Percentiles rank a stretch among this genome's conserved stretches.
Evolutionary conservation across 306 rosid species (phyloP).

Genomic region (Gastrolobium villosum): DNA sequence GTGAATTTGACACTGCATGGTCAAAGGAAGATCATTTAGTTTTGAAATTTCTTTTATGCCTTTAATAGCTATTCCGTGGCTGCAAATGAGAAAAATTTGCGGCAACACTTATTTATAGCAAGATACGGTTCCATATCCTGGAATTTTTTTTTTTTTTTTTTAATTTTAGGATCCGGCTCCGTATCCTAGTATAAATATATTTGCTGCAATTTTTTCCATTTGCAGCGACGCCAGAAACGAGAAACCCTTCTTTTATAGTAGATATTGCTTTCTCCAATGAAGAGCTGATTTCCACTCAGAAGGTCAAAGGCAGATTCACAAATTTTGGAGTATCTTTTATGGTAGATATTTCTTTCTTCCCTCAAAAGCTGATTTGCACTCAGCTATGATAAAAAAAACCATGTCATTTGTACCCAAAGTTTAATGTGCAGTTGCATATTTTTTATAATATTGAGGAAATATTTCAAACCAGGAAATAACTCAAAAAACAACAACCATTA

Average conservation of each 20-base stretch:
- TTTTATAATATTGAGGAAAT: background rate
- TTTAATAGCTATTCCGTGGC: too few relatives aligned
- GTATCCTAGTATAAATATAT: too few relatives aligned
- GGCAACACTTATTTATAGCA: too few relatives aligned
- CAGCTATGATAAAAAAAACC: background rate
- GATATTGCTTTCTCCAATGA: slow-evolving; percentile 20
- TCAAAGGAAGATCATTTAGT: slow-evolving; percentile 29
- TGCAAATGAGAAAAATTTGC: too few relatives aligned
- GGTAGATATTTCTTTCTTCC: background rate
- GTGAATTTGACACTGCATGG: slow-evolving; percentile 19
- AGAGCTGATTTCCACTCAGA: slow-evolving; percentile 4
- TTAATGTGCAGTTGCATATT: background rate
- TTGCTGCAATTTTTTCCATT: too few relatives aligned
- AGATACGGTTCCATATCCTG: too few relatives aligned
- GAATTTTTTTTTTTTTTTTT: too few relatives aligned
- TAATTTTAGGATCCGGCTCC: too few relatives aligned
- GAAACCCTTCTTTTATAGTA: too few relatives aligned
- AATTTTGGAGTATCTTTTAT: slow-evolving; percentile 1
- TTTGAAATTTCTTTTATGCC: background rate
- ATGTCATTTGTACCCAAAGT: background rate
- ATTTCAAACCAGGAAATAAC: slow-evolving; percentile 11
- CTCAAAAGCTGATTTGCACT: background rate
- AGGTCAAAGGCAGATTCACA: slow-evolving; percentile 29
- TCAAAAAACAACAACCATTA: background rate
- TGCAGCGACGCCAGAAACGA: too few relatives aligned